Conservation (phyloP, 371 early-diverging fungal species). For the Coemansia sp. region DNA sequence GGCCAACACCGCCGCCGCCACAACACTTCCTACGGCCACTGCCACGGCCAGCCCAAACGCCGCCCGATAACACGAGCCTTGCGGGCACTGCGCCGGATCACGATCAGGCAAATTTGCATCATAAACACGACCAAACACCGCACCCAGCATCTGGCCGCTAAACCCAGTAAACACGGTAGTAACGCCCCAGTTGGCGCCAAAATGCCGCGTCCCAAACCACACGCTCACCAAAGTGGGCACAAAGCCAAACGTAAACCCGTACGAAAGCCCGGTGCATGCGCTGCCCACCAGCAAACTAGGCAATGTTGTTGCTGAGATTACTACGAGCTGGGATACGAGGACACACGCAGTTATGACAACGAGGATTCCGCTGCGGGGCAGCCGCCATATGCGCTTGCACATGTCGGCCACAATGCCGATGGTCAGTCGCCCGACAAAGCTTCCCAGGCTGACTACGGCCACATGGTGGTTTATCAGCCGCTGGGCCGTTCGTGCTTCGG, state of each 20-base stretch:
- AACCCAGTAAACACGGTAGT: conserved; percentile 31
- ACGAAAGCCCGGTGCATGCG: conserved; percentile 41
- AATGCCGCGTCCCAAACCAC: conserved; percentile 49
- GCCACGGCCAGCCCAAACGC: conserved; percentile 34
- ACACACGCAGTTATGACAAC: conserved; percentile 25
- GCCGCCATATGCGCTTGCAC: conserved; percentile 39
- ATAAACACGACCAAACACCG: conserved; percentile 42
- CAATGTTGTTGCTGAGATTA: conserved; percentile 15
- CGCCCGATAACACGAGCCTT: conserved; percentile 38
- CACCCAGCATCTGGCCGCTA: conserved; percentile 48
- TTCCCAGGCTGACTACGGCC: conserved; percentile 42
- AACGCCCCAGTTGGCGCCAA: conserved; percentile 50
- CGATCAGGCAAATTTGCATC: conserved; percentile 46
- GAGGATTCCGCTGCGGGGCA: conserved; percentile 48
- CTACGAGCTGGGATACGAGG: conserved; percentile 34
- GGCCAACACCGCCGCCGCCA: conserved; percentile 26
- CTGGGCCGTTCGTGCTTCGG: conserved; percentile 36
- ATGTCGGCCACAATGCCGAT: conserved; percentile 39
- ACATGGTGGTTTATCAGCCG: conserved; percentile 50
- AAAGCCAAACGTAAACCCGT: conserved; percentile 47
- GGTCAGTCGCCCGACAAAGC: conserved; percentile 41
- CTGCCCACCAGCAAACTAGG: conserved; percentile 32
- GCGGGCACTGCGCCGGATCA: conserved; percentile 39
- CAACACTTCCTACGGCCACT: conserved; percentile 15
- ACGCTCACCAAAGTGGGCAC: conserved; percentile 48